These are phyloP conservation scores for Sugiyamaella boreocaroliniensis DNA, from an alignment of 805 yeast species.

Conservation along the genomic window DNA sequence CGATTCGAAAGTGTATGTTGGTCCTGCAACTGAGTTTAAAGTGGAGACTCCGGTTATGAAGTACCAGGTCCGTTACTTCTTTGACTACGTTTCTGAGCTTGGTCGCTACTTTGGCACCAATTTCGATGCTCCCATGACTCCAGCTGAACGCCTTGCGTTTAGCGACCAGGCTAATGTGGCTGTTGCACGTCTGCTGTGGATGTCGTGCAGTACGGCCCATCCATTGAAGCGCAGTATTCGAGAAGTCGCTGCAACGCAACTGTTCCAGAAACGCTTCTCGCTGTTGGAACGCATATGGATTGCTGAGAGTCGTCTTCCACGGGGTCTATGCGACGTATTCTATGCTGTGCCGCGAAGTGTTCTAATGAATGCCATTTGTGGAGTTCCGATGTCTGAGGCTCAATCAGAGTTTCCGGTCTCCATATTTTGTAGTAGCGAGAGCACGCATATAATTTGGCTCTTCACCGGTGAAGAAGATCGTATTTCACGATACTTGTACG, in stretches of 20 bases:
- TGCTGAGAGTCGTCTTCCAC: not conserved
- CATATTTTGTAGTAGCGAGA: too few relatives aligned
- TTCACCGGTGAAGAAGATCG: too few relatives aligned
- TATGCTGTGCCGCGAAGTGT: not conserved
- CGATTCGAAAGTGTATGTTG: not conserved
- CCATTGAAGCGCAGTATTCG: not conserved
- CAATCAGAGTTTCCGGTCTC: not conserved
- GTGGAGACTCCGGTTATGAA: not conserved
- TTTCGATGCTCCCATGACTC: not conserved
- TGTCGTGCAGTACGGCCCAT: not conserved
- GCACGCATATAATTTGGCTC: too few relatives aligned
- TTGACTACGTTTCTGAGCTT: not conserved
- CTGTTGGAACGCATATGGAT: not conserved
- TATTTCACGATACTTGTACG: too few relatives aligned
- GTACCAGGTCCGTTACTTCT: not conserved
- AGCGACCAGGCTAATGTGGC: not conserved
- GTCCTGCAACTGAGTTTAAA: not conserved
- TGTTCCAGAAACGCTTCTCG: not conserved
- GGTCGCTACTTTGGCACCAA: not conserved
- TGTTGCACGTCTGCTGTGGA: not conserved
- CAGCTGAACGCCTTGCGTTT: not conserved
- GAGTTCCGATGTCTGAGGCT: not conserved
- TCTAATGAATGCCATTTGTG: not conserved
- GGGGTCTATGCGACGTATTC: not conserved
- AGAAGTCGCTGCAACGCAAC: not conserved